phyloP scores from a whole-genome alignment of 352 stramenopile genomes.

The Phytophthora melonis region DNA sequence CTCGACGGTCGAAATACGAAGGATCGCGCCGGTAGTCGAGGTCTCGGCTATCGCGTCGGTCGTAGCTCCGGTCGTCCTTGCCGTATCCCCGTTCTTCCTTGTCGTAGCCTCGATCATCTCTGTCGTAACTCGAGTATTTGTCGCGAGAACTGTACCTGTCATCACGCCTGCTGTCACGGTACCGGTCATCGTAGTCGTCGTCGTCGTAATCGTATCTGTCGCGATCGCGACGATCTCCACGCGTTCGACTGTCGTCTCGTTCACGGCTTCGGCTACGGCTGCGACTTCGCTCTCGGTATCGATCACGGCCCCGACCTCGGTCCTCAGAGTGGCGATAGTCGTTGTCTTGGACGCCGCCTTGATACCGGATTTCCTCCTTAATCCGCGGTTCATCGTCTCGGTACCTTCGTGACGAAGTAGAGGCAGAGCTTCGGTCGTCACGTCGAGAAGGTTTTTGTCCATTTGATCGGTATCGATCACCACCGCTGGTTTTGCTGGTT shows the following conservation, averaged over 20 bases:
- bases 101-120: conserved; percentile 49
- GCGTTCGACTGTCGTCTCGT: conserved; percentile 23
- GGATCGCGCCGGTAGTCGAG: conserved; percentile 48
- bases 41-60: conserved; percentile 45
- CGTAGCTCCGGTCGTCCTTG: conserved; percentile 30
- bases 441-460: conserved; percentile 14
- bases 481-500: conserved; percentile 31
- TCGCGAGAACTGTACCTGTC: conserved; percentile 42
- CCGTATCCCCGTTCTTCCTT: conserved; percentile 54
- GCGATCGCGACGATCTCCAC: conserved; percentile 35
- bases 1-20: conserved; percentile 45
- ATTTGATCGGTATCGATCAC: conserved; percentile 5
- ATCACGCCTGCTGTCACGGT: conserved; percentile 43
- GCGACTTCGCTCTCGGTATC: conserved; percentile 30
- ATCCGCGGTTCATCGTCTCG: conserved; percentile 41
- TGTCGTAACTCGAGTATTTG: conserved; percentile 34
- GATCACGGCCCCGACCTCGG: conserved; percentile 26
- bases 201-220: conserved; percentile 50
- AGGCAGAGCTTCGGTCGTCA: conserved; percentile 14
- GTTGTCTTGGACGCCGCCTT: conserved; percentile 34
- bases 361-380: conserved; percentile 40
- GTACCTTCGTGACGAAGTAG: conserved; percentile 19
- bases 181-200: conserved; percentile 36
- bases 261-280: conserved; percentile 35
- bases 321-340: conserved; percentile 9